Base-by-base conservation (phyloP, 1,139 yeast genomes). In the Hyphopichia burtonii region DNA sequence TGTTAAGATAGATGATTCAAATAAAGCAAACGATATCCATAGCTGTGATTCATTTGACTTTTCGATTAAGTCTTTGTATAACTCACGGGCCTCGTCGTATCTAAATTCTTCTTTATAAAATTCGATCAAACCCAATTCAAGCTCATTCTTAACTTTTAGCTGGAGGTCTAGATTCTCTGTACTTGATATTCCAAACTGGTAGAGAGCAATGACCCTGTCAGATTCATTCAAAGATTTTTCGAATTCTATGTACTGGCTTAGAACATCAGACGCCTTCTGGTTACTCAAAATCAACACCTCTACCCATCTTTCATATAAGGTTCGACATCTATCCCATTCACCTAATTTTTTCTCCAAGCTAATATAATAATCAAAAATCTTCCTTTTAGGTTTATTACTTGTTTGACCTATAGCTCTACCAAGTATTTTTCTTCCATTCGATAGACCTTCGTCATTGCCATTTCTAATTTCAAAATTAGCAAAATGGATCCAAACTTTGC, bases 241-340 rank as follows among this genome's bases (percentile, higher is more conserved):
- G 50, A 90, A 74, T 7, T 75, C 76, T 4, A 90, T 82, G 61
- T 81, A 89, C 11, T 74, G 73, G 4, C 76, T 46, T 12, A 72
- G 47, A 2, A 65, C 58, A 8, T 46, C 44, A 12, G 55, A 43
- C 10, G 59, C 54, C 10, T 41, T 47, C 84, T 89, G 81, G 0
- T 70, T 57, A 28, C 64, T 52, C 3, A 60, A 47, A 1, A 89
- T 74, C 47, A 75, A 73, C 11, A 66, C 57, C 49, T 84, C 87
- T 20, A 91, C 51, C 68, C 80, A 79, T 53, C 80, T 83, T 49
- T 85, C 87, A 55, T 81, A 90, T 7, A 93, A 56, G 53, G 66
- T 78, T 32, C 98, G 70, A 10, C 86, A 90, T 34, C 97, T 66
- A 47, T 85, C 95, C 73, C 85, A 84, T 52, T 86, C 90, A 25